phyloP scores from a whole-genome alignment of 768 basidiomycete species.

The Termitomyces sp. region DNA sequence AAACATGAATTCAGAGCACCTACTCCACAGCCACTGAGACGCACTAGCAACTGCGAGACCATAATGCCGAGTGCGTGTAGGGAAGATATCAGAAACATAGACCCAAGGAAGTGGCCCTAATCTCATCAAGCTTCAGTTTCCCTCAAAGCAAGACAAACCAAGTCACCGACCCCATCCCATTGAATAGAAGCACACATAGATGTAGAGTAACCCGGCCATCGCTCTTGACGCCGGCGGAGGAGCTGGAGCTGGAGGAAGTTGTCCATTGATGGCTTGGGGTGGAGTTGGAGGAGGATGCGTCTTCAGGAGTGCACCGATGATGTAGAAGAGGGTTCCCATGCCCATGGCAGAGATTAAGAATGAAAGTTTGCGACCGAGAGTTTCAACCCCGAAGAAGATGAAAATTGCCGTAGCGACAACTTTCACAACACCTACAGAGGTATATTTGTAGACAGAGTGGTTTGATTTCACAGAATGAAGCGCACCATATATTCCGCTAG shows the following conservation, averaged over 20 bases:
- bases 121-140: conserved; percentile 44
- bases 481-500: conserved; percentile 63
- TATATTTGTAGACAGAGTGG: too few relatives aligned
- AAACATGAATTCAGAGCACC: not conserved
- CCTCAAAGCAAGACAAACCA: not conserved
- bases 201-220: conserved; percentile 85
- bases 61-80: conserved; percentile 78
- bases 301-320: conserved; percentile 84
- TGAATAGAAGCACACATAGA: conserved; percentile 85
- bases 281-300: conserved; percentile 69
- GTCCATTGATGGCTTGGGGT: conserved; percentile 21
- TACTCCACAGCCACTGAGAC: conserved; percentile 83
- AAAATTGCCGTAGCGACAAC: conserved; percentile 64
- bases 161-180: conserved; percentile 69
- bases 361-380: conserved; percentile 64
- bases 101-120: conserved; percentile 67
- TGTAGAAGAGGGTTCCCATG: conserved; percentile 80
- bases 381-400: conserved; percentile 66
- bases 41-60: conserved; percentile 73
- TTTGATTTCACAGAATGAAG: not conserved
- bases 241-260: conserved; percentile 23
- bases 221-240: conserved; percentile 62
- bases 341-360: conserved; percentile 72
- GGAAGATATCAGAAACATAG: conserved; percentile 83
- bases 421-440: conserved; percentile 49